phyloP scores from a whole-genome alignment of 1,284 basidiomycete species.

The Ceratobasidium sp. region DNA sequence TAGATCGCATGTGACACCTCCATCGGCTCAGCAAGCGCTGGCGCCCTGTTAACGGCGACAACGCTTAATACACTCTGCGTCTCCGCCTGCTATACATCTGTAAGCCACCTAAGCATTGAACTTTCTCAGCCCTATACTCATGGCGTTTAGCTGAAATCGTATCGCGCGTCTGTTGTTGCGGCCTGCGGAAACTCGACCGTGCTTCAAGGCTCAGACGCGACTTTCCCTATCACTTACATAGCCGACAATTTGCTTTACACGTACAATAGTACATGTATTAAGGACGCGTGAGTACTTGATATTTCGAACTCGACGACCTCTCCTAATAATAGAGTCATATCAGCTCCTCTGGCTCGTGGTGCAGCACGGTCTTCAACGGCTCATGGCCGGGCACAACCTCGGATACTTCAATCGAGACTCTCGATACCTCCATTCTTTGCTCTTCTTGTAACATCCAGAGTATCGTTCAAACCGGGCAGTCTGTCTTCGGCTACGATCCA shows the following conservation, averaged over 20 bases:
- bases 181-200: conserved; percentile 6
- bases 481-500: conserved; percentile 18
- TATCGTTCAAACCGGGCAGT: conserved; percentile 7
- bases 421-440: conserved; percentile 9
- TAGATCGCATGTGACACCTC: conserved; percentile 20
- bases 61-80: conserved; percentile 12
- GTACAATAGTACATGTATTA: conserved; percentile 14
- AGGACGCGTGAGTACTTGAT: neutral
- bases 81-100: neutral
- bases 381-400: conserved; percentile 14
- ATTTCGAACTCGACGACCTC: too few species aligned
- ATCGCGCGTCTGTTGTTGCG: neutral
- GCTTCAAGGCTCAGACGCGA: conserved; percentile 14
- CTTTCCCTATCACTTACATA: conserved; percentile 17
- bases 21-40: neutral
- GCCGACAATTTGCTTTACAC: conserved; percentile 18
- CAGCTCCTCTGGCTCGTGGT: conserved; percentile 4
- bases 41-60: neutral
- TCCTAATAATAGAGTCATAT: neutral
- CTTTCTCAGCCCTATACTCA: neutral
- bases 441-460: conserved; percentile 11
- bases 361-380: conserved; percentile 1
- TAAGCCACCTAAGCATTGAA: neutral
- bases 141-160: conserved; percentile 1
- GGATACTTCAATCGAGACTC: conserved; percentile 1